Base-by-base conservation (phyloP, 805 yeast genomes). In the Candida odintsovae region DNA sequence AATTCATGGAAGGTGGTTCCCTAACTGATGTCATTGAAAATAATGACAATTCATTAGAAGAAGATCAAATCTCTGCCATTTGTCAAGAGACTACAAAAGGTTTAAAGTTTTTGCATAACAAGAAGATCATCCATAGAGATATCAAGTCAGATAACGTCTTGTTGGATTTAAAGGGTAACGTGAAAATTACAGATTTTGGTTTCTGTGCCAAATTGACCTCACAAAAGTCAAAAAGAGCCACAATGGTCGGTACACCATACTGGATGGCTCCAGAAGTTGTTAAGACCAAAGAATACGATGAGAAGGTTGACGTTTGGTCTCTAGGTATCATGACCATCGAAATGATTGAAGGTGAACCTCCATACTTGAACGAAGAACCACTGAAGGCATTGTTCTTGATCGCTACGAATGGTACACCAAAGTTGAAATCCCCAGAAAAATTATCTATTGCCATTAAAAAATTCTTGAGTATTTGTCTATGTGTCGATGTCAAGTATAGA, bases 211-310 rank as follows among this genome's bases (percentile, higher is more conserved):
- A 90, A 66, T 69, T 86, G 54, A 86, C 88, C 15, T 90, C 86
- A 46, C 80, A 82, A 54, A 84, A 87, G 63, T 79, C 86, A 44
- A 90, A 92, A 64, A 81, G 99, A 61, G 95, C 97, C 8, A 94
- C 99, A 2, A 87, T 94, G 95, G 99, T 94, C 18, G 99, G 99
- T 31, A 94, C 99, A 0, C 99, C 99, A 13, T 94, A 94, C 64
- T 94, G 99, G 99, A 94, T 94, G 99, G 99, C 99, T 0, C 99
- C 99, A 1, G 99, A 94, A 66, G 98, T 94, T 44, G 97, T 94
- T 22, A 83, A 90, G 46, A 84, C 95, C 53, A 89, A 90, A 64
- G 97, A 90, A 59, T 94, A 94, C 61, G 99, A 95, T 48, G 95
- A 95, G 46, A 90, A 95, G 63, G 97, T 94, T 29, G 99, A 94